Evolutionary conservation across 225 moss, liverwort and hornwort genomes (phyloP), one percentile per base, ranked within the genome.

Genomic region (Physcomitrellopsis africana): DNA sequence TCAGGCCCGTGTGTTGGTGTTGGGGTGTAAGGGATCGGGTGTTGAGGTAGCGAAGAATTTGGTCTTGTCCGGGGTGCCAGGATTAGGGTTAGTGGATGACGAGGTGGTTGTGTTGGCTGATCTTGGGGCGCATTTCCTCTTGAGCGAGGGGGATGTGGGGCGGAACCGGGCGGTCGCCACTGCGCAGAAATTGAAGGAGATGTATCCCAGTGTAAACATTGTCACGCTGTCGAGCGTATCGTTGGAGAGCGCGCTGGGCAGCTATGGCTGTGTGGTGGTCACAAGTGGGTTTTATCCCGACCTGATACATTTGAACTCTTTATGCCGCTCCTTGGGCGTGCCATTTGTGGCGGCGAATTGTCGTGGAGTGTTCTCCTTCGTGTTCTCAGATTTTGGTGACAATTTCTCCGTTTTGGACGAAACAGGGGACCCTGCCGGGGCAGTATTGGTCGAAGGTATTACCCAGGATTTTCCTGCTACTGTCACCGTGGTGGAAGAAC

Each of bases 381-480:
- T 94, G 8, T 97, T 97, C 56, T 81, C 83, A 72, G 97, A 97
- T 87, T 92, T 94, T 58, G 97, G 94, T 37, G 90, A 91, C 65
- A 87, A 70, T 57, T 97, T 97, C 72, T 81, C 86, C 46, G 81
- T 97, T 15, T 15, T 86, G 82, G 94, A 97, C 72, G 94, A 92
- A 56, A 90, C 94, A 63, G 94, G 97, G 60, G 97, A 88, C 74
- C 86, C 90, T 44, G 67, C 87, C 3, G 90, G 89, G 59, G 68
- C 93, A 41, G 68, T 97, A 49, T 56, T 97, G 45, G 94, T 97
- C 68, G 97, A 97, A 78, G 94, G 97, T 60, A 93, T 97, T 13
- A 97, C 97, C 10, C 97, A 97, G 84, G 97, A 97, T 68, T 93
- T 93, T 75, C 97, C 97, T 54, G 97, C 97, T 55, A 97, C 97